Conservation (phyloP, 768 basidiomycete genomes). For the Hypsizygus marmoreus region DNA sequence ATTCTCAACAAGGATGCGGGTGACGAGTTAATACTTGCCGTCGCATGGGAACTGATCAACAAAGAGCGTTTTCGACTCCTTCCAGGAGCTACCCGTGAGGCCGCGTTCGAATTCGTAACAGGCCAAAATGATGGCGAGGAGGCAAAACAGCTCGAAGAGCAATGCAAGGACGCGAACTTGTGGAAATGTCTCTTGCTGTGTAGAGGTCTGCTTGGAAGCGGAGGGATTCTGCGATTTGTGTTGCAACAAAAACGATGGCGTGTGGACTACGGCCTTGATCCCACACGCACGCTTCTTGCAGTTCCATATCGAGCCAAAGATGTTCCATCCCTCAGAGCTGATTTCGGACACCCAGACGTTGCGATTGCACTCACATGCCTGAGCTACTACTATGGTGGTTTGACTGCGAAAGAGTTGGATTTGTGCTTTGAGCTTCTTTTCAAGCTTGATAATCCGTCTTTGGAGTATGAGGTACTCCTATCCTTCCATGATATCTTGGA, state of each 20-base stretch:
- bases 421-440: constrained; percentile 36
- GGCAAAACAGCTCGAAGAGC: constrained; percentile 13
- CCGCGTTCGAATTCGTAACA: constrained; percentile 26
- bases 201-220: constrained; percentile 41
- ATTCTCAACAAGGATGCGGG: constrained; percentile 20
- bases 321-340: constrained; percentile 41
- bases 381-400: constrained; percentile 48
- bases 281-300: constrained; percentile 41
- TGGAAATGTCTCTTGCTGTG: constrained; percentile 42
- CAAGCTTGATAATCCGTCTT: constrained; percentile 37
- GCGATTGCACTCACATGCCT: constrained; percentile 45
- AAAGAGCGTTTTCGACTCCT: constrained; percentile 20
- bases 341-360: constrained; percentile 54
- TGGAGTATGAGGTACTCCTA: constrained; percentile 47
- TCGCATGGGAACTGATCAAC: constrained; percentile 21
- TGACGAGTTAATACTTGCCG: constrained; percentile 9
- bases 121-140: background rate
- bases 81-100: constrained; percentile 15
- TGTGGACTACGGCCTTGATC: constrained; percentile 51
- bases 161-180: constrained; percentile 15
- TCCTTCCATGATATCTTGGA: too few species aligned
- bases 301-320: constrained; percentile 56
- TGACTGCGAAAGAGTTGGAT: constrained; percentile 37
- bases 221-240: constrained; percentile 40
- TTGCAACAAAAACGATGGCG: constrained; percentile 43